Percentiles rank a stretch among this genome's conserved stretches.
These are phyloP conservation scores for Lachancea fermentati DNA, from an alignment of 805 yeast species.

Conservation along the genomic window DNA sequence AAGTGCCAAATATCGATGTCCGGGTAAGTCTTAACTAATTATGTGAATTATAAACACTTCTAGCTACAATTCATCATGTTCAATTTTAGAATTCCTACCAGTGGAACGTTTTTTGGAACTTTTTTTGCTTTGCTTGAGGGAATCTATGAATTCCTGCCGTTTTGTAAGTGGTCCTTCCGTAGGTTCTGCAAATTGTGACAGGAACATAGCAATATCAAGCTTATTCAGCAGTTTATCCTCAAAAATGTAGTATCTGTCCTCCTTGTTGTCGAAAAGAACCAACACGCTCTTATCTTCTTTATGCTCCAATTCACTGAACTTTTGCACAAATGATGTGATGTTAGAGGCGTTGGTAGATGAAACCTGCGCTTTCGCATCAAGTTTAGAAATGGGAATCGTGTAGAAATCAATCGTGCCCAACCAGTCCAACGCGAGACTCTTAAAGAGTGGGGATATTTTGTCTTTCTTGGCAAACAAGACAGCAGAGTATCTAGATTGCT, in stretches of 20 bases:
- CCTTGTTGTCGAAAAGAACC: constrained; percentile 19
- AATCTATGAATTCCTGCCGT: constrained; percentile 18
- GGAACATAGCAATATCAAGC: constrained; percentile 19
- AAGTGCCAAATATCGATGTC: background rate
- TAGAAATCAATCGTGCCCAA: constrained; percentile 45
- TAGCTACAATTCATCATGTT: too few species aligned
- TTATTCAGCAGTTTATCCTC: constrained; percentile 21
- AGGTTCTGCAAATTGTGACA: constrained; percentile 22
- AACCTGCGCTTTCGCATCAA: constrained; percentile 13
- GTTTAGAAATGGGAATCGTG: constrained; percentile 33
- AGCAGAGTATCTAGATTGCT: constrained; percentile 33
- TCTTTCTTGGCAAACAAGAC: constrained; percentile 50
- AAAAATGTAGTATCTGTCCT: constrained; percentile 17
- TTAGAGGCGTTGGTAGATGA: constrained; percentile 18
- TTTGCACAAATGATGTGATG: constrained; percentile 14
- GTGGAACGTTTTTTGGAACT: too few species aligned
- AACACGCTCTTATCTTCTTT: constrained; percentile 16
- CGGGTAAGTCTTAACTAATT: background rate
- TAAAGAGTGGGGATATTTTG: constrained; percentile 49
- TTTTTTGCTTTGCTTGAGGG: constrained; percentile 11
- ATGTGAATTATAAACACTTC: background rate
- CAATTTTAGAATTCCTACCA: too few species aligned
- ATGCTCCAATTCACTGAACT: constrained; percentile 11
- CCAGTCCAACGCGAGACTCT: constrained; percentile 67
- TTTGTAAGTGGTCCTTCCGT: constrained; percentile 31